Evolutionary conservation across 2,329 filamentous ascomycete genomes (phyloP), one percentile per base, ranked within the genome.

Genomic region (Lasiodiplodia sp.): DNA sequence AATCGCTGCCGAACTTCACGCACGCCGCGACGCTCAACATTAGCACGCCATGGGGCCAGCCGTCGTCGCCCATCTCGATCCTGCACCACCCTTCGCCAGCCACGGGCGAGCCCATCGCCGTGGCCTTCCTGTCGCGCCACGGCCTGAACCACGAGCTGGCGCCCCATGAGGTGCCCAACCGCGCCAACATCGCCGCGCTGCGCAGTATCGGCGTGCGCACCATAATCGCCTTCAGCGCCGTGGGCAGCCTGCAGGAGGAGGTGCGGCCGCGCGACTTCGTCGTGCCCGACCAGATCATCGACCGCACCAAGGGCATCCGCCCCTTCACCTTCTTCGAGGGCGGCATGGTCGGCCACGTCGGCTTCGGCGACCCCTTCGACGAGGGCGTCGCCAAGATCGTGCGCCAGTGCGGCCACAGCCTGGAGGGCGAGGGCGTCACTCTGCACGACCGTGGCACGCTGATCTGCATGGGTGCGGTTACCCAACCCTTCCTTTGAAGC

Each of bases 181-280:
- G 93, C 71, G 96, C 96, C 81, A 99, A 98, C 85, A 97, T 99
- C 76, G 95, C 96, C n/a, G 96, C 96, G n/a, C 86, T 99, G 71
- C 91, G 96, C 72, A 90, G 88, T 75, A 86, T 99, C 70, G 96
- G 96, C 73, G 96, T 98, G 56, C 90, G 94, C 76, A 92, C 89
- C 78, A 88, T 98, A 79, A 92, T 99, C 78, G 94, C 95, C 71
- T 99, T 99, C 85, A 95, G 91, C 72, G 96, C 96, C 60, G 96
- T 99, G 68, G 96, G 96, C 71, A 95, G 91, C 76, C 84, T 99
- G 78, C 93, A 92, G 78, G 96, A 97, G 84, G 88, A 93, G 77
- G 95, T 99, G 80, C 93, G 92, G 82, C 96, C 96, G 53, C 91
- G 96, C 82, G 96, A 99, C 84, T 99, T 99, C 80, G 92, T 98